Conservation (phyloP, 306 rosid species). For the Fragaria iinumae region DNA sequence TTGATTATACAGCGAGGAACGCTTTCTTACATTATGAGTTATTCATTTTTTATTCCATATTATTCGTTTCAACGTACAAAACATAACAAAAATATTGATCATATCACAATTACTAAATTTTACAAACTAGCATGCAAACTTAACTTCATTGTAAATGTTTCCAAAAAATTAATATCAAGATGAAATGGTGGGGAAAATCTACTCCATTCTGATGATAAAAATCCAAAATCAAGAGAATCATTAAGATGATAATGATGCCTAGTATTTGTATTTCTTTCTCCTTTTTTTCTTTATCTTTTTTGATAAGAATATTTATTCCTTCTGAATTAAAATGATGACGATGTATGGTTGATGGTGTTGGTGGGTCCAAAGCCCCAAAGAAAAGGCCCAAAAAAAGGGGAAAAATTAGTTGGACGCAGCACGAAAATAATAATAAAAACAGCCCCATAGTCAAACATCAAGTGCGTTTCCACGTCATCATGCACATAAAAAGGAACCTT, state of each 20-base stretch:
- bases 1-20: not conserved
- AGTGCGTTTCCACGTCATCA: constrained; percentile 31
- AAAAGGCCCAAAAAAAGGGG: not conserved
- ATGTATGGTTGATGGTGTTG: not conserved
- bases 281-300: no score
- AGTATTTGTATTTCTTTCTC: no score
- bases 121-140: not conserved
- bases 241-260: not conserved
- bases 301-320: not conserved
- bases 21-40: no score
- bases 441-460: constrained; percentile 18
- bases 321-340: not conserved
- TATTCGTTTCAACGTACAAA: no score
- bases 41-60: no score
- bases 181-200: not conserved
- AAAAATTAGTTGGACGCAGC: not conserved
- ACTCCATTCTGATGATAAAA: not conserved
- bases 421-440: constrained; percentile 12
- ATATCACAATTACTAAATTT: no score
- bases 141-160: not conserved
- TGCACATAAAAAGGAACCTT: constrained; percentile 16
- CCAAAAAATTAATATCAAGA: not conserved
- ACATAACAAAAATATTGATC: no score
- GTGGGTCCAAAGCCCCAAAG: constrained; percentile 3
- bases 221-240: not conserved